Base-by-base conservation (phyloP, 2,329 filamentous ascomycete species). In the Fusarium praegraminearum region DNA sequence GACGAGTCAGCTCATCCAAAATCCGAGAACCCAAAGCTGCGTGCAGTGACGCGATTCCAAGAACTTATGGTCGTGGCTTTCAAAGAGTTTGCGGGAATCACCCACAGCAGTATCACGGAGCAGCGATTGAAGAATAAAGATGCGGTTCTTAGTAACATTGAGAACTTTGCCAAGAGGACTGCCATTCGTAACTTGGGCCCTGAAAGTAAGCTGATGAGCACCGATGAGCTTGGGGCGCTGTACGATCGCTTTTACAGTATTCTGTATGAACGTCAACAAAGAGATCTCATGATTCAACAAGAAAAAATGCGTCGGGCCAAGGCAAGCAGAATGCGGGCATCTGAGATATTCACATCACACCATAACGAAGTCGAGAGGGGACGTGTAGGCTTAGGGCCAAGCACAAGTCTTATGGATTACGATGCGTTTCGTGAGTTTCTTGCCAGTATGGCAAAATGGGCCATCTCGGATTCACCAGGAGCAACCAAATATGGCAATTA, bases 51-150 rank as follows among this genome's bases (percentile, higher is more conserved):
- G 8, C 89, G 93, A 47, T 99, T 99, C 78, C 96, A 99, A 76
- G 96, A 98, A 79, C 87, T 99, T 60, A 98, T 99, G 94, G 96
- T 99, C 5, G 96, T 98, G 22, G 96, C 96, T 1, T 99, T 99
- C 82, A 98, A 98, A 74, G 96, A 99, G 77, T 99, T 99, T 77
- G 92, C 95, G 1, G 93, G 91, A 41, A 97, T 99, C 72, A 99
- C 96, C 0, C 95, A 99, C 77, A 91, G 90, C 76, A 97, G 91
- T 52, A 94, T 99, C 65, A 92, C 91, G 1, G 96, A 98, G 71
- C 87, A 97, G 76, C 90, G 96, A 24, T 85, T 92, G 41, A 97
- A 94, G 80, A 97, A 98, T 80, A 98, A 98, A 80, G 93, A 96
- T 76, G 91, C 92, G 0, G 96, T 99, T 33, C 85, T 99, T 58